Percentiles rank a stretch among this genome's conserved stretches.
Evolutionary conservation across 768 basidiomycete species (phyloP).

Genomic region (Daedalea quercina): DNA sequence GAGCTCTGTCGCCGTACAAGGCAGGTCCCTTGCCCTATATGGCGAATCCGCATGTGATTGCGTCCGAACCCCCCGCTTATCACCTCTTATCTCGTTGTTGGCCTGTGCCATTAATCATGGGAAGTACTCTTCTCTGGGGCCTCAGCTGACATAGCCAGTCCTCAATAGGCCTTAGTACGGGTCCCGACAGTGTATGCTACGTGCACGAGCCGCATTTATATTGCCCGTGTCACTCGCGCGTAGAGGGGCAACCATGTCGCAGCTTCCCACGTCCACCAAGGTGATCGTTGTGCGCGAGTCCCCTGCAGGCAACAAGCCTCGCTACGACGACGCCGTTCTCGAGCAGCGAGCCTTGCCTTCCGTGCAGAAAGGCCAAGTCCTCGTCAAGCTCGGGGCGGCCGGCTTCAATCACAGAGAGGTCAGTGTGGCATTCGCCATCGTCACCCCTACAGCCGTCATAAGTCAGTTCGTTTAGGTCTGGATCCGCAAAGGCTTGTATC

Average conservation of each 20-base stretch:
- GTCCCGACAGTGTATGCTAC: no score
- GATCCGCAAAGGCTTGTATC: constrained; percentile 66
- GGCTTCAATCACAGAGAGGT: constrained; percentile 80
- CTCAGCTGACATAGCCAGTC: neutral
- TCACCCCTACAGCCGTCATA: neutral
- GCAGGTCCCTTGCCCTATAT: neutral
- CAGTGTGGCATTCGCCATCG: constrained; percentile 4
- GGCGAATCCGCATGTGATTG: neutral
- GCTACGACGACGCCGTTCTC: constrained; percentile 53
- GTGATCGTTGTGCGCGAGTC: constrained; percentile 44
- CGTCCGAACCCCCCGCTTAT: neutral
- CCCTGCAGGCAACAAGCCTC: constrained; percentile 28
- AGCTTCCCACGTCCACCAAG: constrained; percentile 25
- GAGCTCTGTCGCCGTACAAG: neutral
- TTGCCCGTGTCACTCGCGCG: neutral
- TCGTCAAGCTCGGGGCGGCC: constrained; percentile 62
- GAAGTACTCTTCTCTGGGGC: no score
- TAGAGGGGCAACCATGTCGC: constrained; percentile 4
- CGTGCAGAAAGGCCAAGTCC: constrained; percentile 50
- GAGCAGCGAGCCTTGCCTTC: constrained; percentile 42
- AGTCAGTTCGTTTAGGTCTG: constrained; percentile 44
- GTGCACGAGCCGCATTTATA: neutral
- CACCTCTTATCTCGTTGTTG: no score
- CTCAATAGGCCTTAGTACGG: neutral
- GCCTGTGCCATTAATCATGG: no score